These are phyloP conservation scores for Amoebophrya sp. DNA, from an alignment of 169 alveolate genomes.

Conservation along the genomic window DNA sequence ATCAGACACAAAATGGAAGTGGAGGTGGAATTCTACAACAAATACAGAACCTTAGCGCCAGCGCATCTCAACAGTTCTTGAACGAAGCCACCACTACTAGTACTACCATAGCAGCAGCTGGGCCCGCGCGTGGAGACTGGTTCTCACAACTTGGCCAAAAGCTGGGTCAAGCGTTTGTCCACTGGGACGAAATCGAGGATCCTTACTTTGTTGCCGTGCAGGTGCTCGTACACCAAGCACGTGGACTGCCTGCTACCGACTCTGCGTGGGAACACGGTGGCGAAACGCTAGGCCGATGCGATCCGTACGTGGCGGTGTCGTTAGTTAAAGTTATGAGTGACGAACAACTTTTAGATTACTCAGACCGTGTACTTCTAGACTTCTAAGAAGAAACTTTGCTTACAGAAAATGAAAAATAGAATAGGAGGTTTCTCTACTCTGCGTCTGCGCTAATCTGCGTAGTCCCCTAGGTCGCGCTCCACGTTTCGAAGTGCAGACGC, in stretches of 20 bases:
- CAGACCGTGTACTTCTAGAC: too few species aligned
- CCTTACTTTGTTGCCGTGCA: not conserved
- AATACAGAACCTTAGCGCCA: not conserved
- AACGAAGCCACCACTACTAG: not conserved
- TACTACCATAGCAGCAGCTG: not conserved
- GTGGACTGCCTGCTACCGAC: conserved; percentile 7
- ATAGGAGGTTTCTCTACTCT: too few species aligned
- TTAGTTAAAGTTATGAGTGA: not conserved
- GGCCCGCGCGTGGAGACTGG: not conserved
- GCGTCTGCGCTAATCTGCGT: too few species aligned
- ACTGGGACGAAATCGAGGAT: not conserved
- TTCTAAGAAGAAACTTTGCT: too few species aligned
- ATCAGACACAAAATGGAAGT: not conserved
- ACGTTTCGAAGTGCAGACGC: conserved; percentile 7
- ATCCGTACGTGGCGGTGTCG: not conserved
- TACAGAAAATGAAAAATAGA: too few species aligned
- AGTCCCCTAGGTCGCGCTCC: not conserved
- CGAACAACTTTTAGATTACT: too few species aligned
- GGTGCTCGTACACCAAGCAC: not conserved
- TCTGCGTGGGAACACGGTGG: not conserved
- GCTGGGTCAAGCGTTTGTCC: not conserved
- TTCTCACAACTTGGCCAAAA: not conserved
- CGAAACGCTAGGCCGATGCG: not conserved
- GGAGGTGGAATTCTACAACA: not conserved
- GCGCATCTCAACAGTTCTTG: too few species aligned